These are phyloP conservation scores for Metarhizium robertsii DNA, from an alignment of 2,329 filamentous ascomycete species.

Conservation along the genomic window DNA sequence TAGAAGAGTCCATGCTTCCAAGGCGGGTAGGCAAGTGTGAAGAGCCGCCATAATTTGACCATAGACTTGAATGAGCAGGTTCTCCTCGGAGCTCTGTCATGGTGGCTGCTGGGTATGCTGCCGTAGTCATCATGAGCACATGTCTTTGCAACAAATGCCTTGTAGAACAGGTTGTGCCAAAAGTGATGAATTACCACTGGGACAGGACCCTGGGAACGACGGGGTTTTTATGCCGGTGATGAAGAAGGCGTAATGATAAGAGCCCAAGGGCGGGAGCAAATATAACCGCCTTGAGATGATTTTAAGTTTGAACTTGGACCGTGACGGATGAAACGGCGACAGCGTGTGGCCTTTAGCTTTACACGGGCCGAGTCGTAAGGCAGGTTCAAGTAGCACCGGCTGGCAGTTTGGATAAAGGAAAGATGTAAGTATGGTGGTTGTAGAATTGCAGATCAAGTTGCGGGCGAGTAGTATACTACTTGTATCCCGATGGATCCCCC, in stretches of 20 bases:
- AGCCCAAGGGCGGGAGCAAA: background rate
- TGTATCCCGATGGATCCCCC: constrained; percentile 27
- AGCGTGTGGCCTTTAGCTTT: constrained; percentile 3
- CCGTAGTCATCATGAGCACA: constrained; percentile 52
- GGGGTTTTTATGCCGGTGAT: background rate
- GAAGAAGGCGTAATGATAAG: background rate
- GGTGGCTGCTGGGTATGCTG: constrained; percentile 46
- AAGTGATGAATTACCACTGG: background rate
- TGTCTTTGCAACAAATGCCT: constrained; percentile 18
- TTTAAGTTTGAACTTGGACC: background rate
- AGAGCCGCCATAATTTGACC: constrained; percentile 47
- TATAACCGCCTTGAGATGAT: background rate
- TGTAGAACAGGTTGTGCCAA: background rate
- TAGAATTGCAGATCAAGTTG: constrained; percentile 20
- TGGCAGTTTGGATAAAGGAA: constrained; percentile 1
- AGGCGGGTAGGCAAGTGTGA: constrained; percentile 45
- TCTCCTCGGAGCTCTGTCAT: constrained; percentile 57
- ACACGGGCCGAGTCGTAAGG: constrained; percentile 3
- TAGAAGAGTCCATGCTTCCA: constrained; percentile 40
- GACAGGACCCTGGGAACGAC: background rate
- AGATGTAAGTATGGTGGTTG: constrained; percentile 5
- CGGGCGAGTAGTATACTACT: constrained; percentile 39
- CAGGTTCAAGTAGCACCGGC: constrained; percentile 1
- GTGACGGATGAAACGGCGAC: constrained; percentile 1
- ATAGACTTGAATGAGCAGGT: constrained; percentile 46